A percentile compares a stretch with the other conserved stretches of the same genome.
These are phyloP conservation scores for Sordariomycetes sp. DNA, from an alignment of 2,329 filamentous ascomycete genomes.

Conservation along the genomic window DNA sequence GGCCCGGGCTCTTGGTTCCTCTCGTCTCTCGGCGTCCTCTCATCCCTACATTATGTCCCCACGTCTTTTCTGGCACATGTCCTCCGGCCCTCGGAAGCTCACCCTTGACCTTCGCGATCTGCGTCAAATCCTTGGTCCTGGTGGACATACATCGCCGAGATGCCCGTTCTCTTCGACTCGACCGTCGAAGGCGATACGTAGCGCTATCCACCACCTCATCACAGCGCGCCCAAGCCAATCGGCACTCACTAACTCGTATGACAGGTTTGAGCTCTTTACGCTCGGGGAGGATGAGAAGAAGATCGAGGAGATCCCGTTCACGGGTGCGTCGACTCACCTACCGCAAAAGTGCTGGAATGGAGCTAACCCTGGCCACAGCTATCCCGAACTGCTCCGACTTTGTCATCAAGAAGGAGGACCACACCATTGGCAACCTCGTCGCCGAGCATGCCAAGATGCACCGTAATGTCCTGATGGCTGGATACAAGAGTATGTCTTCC, in stretches of 20 bases:
- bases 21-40: neutral
- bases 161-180: neutral
- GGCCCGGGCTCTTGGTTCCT: neutral
- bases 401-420: slow-evolving; percentile 91
- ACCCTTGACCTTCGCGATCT: neutral
- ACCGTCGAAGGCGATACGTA: neutral
- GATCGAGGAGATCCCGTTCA: slow-evolving; percentile 78
- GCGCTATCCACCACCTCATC: neutral
- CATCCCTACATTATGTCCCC: neutral
- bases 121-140: neutral
- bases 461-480: slow-evolving; percentile 77
- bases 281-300: slow-evolving; percentile 86
- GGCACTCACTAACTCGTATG: slow-evolving; percentile 11
- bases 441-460: slow-evolving; percentile 77
- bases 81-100: neutral
- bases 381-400: slow-evolving; percentile 56
- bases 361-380: neutral
- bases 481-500: slow-evolving; percentile 63
- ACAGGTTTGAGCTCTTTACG: slow-evolving; percentile 87
- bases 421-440: slow-evolving; percentile 87
- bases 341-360: neutral
- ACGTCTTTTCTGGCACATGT: neutral
- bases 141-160: neutral
- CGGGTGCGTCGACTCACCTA: slow-evolving; percentile 46
- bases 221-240: neutral